Base-by-base conservation (phyloP, 768 basidiomycete species). In the Multifurca ochricompacta region DNA sequence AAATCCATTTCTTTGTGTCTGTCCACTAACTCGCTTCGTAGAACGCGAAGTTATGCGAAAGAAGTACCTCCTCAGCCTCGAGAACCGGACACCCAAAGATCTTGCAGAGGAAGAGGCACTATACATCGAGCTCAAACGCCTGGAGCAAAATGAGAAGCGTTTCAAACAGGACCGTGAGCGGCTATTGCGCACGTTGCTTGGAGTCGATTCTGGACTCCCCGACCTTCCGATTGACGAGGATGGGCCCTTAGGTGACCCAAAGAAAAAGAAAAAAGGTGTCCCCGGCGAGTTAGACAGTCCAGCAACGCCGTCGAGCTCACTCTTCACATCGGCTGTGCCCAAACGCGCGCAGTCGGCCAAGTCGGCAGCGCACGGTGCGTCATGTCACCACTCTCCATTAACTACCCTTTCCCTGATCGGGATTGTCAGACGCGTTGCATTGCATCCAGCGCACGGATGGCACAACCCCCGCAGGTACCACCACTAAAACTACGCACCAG, bases 41-140 rank as follows among this genome's bases (percentile, higher is more conserved):
- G 94, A 86, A 28, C 86, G 91, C 39, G 96, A 99, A 69, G 71
- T 82, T 19, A 84, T 82, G 59, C 84, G 96, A 53, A 96, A 93
- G 69, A 82, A 83, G 53, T 96, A 98, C 64, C 77, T 98, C 13
- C 71, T 77, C 8, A 87, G 83, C 56, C 80, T 98, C n/a, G 90
- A 93, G 70, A 81, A 78, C 53, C 83, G 95, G n/a, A 87, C 91
- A 0, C 77, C 83, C 4, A 82, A 87, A 45, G 91, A 97, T 70
- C 85, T 95, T 40, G 86, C 85, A 16, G 94, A 99, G 67, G 96
- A 98, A 74, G 94, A 97, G 63, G 87, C 91, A 7, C 75, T 99
- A 3, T 97, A 89, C 69, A 72, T 97, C 58, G 92, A 97, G 68
- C 78, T 95, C 46, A 93, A 94, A 65, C 82, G 91, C n/a, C 77